These are phyloP conservation scores for Fusarium sp. DNA, from an alignment of 2,329 filamentous ascomycete genomes.

Conservation along the genomic window DNA sequence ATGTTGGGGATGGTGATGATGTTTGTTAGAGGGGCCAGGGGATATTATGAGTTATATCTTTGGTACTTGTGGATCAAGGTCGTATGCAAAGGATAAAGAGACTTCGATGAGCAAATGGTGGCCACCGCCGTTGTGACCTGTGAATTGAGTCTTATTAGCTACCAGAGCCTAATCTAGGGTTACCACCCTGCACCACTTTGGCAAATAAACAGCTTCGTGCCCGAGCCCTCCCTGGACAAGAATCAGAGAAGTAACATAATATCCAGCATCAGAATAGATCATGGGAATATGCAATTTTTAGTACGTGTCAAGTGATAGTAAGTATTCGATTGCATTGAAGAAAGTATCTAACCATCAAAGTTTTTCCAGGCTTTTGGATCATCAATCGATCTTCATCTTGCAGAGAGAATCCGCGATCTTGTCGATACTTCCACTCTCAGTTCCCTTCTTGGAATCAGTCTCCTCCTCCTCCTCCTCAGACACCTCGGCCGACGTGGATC, in stretches of 20 bases:
- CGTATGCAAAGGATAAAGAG: too few relatives aligned
- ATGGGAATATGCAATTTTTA: too few relatives aligned
- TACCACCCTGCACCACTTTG: too few relatives aligned
- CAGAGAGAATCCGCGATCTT: neutral
- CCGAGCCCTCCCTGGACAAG: too few relatives aligned
- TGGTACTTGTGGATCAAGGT: rapidly evolving
- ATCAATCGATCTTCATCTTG: neutral
- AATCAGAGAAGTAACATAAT: too few relatives aligned
- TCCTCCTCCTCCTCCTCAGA: neutral
- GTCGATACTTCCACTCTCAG: rapidly evolving
- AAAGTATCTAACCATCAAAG: neutral
- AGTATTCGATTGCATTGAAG: neutral
- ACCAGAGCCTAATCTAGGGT: too few relatives aligned
- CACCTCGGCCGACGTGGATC: rapidly evolving
- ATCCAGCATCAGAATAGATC: too few relatives aligned
- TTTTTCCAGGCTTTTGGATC: neutral
- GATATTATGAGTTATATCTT: neutral
- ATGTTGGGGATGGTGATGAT: neutral
- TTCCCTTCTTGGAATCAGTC: neutral
- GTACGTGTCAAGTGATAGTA: too few relatives aligned
- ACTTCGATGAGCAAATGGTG: too few relatives aligned
- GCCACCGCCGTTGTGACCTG: too few relatives aligned
- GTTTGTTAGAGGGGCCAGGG: rapidly evolving
- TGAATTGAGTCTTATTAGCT: too few relatives aligned
- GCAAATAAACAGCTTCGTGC: too few relatives aligned